Evolutionary conservation across 2,329 filamentous ascomycete species (phyloP).

Genomic region (Trichoderma endophyticum): DNA sequence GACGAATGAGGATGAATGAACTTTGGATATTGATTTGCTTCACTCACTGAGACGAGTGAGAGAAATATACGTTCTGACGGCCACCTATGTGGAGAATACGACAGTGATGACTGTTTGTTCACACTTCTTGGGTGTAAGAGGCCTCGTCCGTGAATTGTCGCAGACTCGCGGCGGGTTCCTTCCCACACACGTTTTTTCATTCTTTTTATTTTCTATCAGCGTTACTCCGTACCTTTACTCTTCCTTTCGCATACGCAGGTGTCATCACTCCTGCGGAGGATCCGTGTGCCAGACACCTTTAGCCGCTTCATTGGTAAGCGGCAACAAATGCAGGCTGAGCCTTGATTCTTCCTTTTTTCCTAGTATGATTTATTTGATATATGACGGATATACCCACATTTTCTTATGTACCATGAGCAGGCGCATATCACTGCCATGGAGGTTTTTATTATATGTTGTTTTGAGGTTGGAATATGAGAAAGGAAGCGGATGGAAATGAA

Average conservation of each 20-base stretch:
- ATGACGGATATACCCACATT: constrained; percentile 34
- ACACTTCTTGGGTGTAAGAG: neutral
- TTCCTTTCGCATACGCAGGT: constrained; percentile 18
- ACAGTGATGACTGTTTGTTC: neutral
- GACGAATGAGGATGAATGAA: neutral
- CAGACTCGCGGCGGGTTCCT: neutral
- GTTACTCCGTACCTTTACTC: neutral
- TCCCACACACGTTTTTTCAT: neutral
- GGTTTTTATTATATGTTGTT: neutral
- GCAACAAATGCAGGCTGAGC: constrained; percentile 13
- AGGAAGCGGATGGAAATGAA: neutral
- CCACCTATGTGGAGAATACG: neutral
- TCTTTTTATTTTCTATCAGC: neutral
- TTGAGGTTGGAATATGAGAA: neutral
- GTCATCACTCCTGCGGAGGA: constrained; percentile 19
- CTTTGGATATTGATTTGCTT: neutral
- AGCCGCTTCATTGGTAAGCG: constrained; percentile 1
- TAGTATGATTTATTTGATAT: constrained; percentile 20
- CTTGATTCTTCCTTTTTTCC: neutral
- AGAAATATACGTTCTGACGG: constrained; percentile 13
- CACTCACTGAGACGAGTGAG: neutral
- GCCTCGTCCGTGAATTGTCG: neutral
- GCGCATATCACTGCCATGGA: constrained; percentile 3
- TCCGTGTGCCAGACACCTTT: constrained; percentile 17
- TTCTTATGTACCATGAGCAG: constrained; percentile 21